Evolutionary conservation across 306 rosid genomes (phyloP).

Genomic region (Boehmeria nivea): DNA sequence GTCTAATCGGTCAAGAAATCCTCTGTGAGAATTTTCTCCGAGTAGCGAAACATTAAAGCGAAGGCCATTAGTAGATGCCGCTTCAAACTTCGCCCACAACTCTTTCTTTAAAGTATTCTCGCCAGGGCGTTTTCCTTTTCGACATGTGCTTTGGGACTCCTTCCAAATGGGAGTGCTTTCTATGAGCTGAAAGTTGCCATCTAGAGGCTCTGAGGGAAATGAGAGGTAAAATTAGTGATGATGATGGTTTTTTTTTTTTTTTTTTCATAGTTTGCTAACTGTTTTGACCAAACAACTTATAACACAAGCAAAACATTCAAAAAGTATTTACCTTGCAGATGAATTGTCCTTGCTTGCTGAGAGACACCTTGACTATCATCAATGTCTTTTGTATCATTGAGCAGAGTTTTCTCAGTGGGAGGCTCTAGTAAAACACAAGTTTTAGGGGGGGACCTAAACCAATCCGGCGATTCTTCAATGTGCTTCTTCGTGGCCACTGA

Average conservation of each 20-base stretch:
- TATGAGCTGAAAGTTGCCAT: slow-evolving; percentile 15
- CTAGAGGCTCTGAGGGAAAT: slow-evolving; percentile 33
- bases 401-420: slow-evolving; percentile 41
- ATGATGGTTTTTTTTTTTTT: neutral
- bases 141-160: slow-evolving; percentile 45
- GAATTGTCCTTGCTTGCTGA: slow-evolving; percentile 28
- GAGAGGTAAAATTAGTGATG: neutral
- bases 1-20: slow-evolving; percentile 76
- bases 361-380: slow-evolving; percentile 23
- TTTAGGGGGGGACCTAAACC: slow-evolving; percentile 87
- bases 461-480: slow-evolving; percentile 61
- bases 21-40: slow-evolving; percentile 37
- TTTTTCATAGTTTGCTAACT: slow-evolving; percentile 12
- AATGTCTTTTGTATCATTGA: slow-evolving; percentile 22
- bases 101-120: slow-evolving; percentile 91
- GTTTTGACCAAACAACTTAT: slow-evolving; percentile 12
- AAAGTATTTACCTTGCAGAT: slow-evolving; percentile 46
- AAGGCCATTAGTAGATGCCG: slow-evolving; percentile 46
- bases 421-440: slow-evolving; percentile 77
- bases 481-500: slow-evolving; percentile 37
- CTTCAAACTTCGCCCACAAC: slow-evolving; percentile 85
- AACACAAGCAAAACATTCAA: too few species aligned
- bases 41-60: slow-evolving; percentile 19
- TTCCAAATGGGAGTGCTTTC: slow-evolving; percentile 64
- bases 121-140: slow-evolving; percentile 58